Evolutionary conservation across 495 filamentous ascomycete genomes (phyloP).

Genomic region (Clohesyomyces aquaticus): DNA sequence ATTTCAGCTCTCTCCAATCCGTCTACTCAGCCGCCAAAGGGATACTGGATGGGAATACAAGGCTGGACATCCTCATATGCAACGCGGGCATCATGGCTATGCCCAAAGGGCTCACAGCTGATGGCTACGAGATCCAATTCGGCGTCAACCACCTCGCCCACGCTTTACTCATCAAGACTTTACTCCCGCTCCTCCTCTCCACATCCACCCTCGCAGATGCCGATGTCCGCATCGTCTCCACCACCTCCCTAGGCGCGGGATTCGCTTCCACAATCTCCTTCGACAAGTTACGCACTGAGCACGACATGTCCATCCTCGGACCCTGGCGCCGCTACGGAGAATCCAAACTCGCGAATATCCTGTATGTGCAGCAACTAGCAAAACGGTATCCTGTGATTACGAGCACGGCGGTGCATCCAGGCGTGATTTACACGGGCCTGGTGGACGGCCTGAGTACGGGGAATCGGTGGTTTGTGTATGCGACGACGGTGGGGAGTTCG

Average conservation of each 20-base stretch:
- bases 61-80: slow-evolving; percentile 43
- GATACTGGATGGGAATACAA: slow-evolving; percentile 1
- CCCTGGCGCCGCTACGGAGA: slow-evolving; percentile 59
- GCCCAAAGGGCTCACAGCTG: slow-evolving; percentile 47
- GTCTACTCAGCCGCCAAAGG: slow-evolving; percentile 9
- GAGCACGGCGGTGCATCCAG: slow-evolving; percentile 67
- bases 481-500: neutral
- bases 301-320: slow-evolving; percentile 20
- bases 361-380: slow-evolving; percentile 64
- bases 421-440: slow-evolving; percentile 62
- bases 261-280: slow-evolving; percentile 43
- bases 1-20: slow-evolving; percentile 16
- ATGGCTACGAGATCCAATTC: slow-evolving; percentile 56
- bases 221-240: slow-evolving; percentile 53
- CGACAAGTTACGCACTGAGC: slow-evolving; percentile 33
- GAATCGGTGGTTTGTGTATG: slow-evolving; percentile 1
- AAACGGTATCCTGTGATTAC: slow-evolving; percentile 60
- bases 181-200: slow-evolving; percentile 35
- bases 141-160: slow-evolving; percentile 58
- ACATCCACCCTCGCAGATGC: slow-evolving; percentile 24
- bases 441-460: slow-evolving; percentile 11
- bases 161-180: slow-evolving; percentile 35
- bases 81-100: slow-evolving; percentile 54
- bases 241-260: slow-evolving; percentile 49
- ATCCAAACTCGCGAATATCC: slow-evolving; percentile 72